Evolutionary conservation across 108 stramenopile genomes (phyloP).

Genomic region (Halocafeteria seosinensis): DNA sequence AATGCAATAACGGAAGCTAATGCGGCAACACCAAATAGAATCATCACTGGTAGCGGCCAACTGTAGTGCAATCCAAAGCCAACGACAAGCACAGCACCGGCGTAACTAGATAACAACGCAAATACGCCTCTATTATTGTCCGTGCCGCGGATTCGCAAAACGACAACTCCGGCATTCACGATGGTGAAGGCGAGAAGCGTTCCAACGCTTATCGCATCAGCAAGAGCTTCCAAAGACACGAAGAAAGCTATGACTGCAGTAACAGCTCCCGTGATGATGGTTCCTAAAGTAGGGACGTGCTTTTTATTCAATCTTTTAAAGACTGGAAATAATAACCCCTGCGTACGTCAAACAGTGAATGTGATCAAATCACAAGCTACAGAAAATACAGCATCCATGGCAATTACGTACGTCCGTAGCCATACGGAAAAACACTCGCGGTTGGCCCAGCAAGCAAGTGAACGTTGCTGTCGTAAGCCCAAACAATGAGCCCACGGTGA

Average conservation of each 20-base stretch:
- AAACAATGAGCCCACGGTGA: slow-evolving; percentile 34
- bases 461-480: slow-evolving; percentile 37
- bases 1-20: too few species aligned
- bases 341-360: too few species aligned
- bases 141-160: slow-evolving; percentile 13
- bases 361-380: too few species aligned
- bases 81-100: neutral
- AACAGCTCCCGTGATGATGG: slow-evolving; percentile 34
- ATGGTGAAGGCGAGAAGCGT: slow-evolving; percentile 46
- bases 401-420: too few species aligned
- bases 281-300: slow-evolving; percentile 31
- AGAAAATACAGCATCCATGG: too few species aligned
- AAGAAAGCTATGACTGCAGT: slow-evolving; percentile 36
- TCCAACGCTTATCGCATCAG: slow-evolving; percentile 39
- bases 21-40: neutral
- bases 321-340: slow-evolving; percentile 40
- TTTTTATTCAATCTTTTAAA: slow-evolving; percentile 27
- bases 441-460: slow-evolving; percentile 47
- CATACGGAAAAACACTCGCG: slow-evolving; percentile 44
- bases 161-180: slow-evolving; percentile 43
- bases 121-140: neutral
- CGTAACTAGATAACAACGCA: neutral
- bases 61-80: neutral
- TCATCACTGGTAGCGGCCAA: neutral
- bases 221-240: slow-evolving; percentile 39